Conservation (phyloP, 768 basidiomycete genomes). For the Mrakia gelida region DNA sequence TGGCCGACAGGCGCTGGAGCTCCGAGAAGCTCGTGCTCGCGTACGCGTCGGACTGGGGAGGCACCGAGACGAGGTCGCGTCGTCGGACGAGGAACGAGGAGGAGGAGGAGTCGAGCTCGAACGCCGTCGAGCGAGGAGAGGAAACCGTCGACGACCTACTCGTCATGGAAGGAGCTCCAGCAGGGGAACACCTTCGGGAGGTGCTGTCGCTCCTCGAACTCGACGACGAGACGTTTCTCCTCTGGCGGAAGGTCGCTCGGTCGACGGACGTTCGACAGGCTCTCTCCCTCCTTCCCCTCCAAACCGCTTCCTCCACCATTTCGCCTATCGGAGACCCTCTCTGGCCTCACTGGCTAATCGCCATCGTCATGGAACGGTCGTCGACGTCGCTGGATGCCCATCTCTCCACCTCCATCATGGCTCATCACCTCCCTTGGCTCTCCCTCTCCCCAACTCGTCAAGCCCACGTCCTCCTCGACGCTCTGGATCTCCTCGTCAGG, state of each 20-base stretch:
- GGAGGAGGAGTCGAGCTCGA: neutral
- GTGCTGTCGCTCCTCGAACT: conserved; percentile 2
- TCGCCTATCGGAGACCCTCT: neutral
- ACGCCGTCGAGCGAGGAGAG: too few relatives aligned
- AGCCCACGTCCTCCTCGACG: neutral
- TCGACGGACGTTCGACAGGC: conserved; percentile 9
- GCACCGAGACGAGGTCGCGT: neutral
- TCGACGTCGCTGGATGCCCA: conserved; percentile 5
- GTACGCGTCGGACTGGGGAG: neutral
- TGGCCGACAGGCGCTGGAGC: neutral
- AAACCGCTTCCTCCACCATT: neutral
- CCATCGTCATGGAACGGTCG: conserved; percentile 4
- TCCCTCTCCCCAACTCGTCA: neutral
- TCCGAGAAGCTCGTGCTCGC: neutral
- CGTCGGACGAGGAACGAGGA: neutral
- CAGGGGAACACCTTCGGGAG: neutral
- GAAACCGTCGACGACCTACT: neutral
- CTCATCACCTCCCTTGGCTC: conserved; percentile 23
- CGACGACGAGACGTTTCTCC: conserved; percentile 7
- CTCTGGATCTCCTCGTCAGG: neutral
- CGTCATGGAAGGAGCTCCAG: neutral
- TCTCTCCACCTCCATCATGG: conserved; percentile 1
- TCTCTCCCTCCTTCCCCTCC: neutral
- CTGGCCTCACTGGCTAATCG: conserved; percentile 24
- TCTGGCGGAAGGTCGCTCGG: conserved; percentile 13